phyloP scores from a whole-genome alignment of 2,329 filamentous ascomycete species.

The Pseudocercospora vitis region DNA sequence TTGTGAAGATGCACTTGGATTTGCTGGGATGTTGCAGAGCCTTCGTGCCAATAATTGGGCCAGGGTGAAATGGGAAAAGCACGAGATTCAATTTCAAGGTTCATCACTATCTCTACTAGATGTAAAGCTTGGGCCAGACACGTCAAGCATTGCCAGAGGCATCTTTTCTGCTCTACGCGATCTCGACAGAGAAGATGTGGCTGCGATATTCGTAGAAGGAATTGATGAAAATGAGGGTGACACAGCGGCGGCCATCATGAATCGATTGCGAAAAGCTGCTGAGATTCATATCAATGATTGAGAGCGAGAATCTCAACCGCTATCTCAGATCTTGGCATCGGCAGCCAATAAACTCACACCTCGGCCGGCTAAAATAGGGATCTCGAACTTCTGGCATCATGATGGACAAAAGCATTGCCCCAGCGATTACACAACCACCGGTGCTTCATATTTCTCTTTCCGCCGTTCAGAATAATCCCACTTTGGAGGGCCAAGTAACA shows the following conservation, averaged over 20 bases:
- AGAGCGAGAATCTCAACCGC: no score
- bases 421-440: background rate
- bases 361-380: constrained; percentile 4
- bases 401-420: background rate
- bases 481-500: no score
- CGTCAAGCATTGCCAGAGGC: constrained; percentile 75
- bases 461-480: no score
- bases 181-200: constrained; percentile 74
- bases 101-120: constrained; percentile 56
- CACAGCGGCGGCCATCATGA: constrained; percentile 70
- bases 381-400: background rate
- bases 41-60: constrained; percentile 21
- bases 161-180: constrained; percentile 85
- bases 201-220: constrained; percentile 88
- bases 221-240: constrained; percentile 67
- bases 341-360: background rate
- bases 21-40: constrained; percentile 31
- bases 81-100: constrained; percentile 12
- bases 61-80: constrained; percentile 8
- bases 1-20: constrained; percentile 31
- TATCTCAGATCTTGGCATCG: constrained; percentile 3
- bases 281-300: constrained; percentile 36
- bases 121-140: constrained; percentile 69
- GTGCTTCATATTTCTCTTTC: no score
- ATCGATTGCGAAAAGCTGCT: constrained; percentile 52